Evolutionary conservation across 73 alveolate species (phyloP), one percentile per base, ranked within the genome.

Genomic region (Paramecium sonneborni): DNA sequence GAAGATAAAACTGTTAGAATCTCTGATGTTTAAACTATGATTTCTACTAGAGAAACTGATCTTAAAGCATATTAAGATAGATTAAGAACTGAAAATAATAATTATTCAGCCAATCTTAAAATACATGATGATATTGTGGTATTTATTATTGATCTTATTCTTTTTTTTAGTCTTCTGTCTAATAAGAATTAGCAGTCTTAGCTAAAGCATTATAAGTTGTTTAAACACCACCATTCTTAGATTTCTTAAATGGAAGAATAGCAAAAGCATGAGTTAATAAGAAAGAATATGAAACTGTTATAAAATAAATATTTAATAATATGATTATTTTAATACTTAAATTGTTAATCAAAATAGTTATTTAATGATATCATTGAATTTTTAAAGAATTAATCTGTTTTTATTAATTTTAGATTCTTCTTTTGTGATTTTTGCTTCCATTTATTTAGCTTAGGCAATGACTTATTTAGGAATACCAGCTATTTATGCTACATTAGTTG

Each of bases 401-500:
- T 52, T 74, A 35, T 72, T 85, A 12, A 89, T 48, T 21, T 89
- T 89, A 39, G 28, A 57, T 39, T 89, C 94, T 34, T 89, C 95
- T 57, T 84, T 68, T 3, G 70, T 85, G 32, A 85, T 92, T 5
- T 86, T 28, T 0, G 20, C 15, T 18, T 90, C 94, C 76, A 85
- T 62, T 34, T 56, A 34, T 28, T 85, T 88, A 6, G 97, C 97
- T 26, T 11, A 44, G 21, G 85, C 76, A 10, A 95, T 38, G 5
- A 97, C 92, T 39, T 88, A 46, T 32, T 95, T 92, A 24, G 97
- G 97, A 1, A 98, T 92, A n/a, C 99, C 99, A 35, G 99, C 99
- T 82, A 94, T 85, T 69, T 96, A 85, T 2, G 99, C 99, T 28
- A 95, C 96, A 85, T 93, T 95, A 4, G 92, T 48, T 30, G 96